Evolutionary conservation across 75 land plant species (phyloP).

Genomic region (Selaginella tamariscina): DNA sequence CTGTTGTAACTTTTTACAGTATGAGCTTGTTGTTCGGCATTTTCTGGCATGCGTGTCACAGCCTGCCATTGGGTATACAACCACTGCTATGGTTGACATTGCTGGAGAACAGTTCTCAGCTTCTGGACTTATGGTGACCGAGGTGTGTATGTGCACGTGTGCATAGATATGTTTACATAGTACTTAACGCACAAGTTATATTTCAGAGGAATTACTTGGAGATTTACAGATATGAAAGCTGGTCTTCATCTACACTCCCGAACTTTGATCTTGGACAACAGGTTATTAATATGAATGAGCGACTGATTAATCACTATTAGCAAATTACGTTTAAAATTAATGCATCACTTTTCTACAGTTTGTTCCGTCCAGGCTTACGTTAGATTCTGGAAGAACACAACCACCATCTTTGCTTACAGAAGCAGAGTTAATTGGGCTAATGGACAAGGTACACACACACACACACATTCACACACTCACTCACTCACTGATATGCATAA

Average conservation of each 20-base stretch:
- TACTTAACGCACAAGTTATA: too few relatives aligned
- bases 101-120: slow-evolving; percentile 88
- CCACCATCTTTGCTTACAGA: slow-evolving; percentile 94
- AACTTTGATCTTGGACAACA: slow-evolving; percentile 63
- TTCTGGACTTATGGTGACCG: slow-evolving; percentile 65
- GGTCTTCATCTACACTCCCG: slow-evolving; percentile 84
- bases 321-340: too few relatives aligned
- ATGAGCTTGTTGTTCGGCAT: slow-evolving; percentile 96
- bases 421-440: slow-evolving; percentile 79
- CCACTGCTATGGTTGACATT: slow-evolving; percentile 81
- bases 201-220: slow-evolving; percentile 86
- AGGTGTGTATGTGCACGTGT: slow-evolving; percentile 34
- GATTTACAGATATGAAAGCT: slow-evolving; percentile 73
- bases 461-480: too few relatives aligned
- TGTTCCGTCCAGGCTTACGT: slow-evolving; percentile 60
- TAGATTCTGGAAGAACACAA: slow-evolving; percentile 74
- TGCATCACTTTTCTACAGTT: too few relatives aligned
- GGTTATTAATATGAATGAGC: slow-evolving; percentile 24
- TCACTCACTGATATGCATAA: too few relatives aligned
- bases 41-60: slow-evolving; percentile 98
- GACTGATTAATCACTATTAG: neutral
- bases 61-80: slow-evolving; percentile 88
- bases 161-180: too few relatives aligned
- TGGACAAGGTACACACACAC: slow-evolving; percentile 62
- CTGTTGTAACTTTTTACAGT: slow-evolving; percentile 55